Percentiles rank a stretch among this genome's conserved stretches.
phyloP scores from a whole-genome alignment of 768 basidiomycete genomes.

The Agrocybe pediades region DNA sequence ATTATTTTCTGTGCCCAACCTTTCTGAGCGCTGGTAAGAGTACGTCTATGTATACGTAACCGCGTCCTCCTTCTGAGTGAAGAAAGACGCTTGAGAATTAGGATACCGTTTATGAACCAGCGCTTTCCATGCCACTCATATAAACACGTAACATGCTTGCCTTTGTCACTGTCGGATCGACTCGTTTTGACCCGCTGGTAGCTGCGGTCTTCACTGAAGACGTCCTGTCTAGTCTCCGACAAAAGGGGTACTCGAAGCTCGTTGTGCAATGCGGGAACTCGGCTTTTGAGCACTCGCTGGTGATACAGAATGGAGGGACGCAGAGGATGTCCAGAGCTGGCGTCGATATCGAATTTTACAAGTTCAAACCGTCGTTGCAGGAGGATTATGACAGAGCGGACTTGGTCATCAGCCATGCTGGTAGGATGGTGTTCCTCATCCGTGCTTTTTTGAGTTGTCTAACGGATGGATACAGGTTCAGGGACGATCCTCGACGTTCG shows the following conservation, averaged over 20 bases:
- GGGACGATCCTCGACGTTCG: slow-evolving; percentile 93
- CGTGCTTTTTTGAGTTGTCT: background rate
- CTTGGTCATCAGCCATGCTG: slow-evolving; percentile 92
- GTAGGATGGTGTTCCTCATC: slow-evolving; percentile 41
- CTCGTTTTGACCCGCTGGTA: slow-evolving; percentile 78
- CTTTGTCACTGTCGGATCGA: slow-evolving; percentile 91
- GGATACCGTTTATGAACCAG: background rate
- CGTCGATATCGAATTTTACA: slow-evolving; percentile 64
- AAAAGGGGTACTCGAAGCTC: slow-evolving; percentile 59
- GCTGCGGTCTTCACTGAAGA: slow-evolving; percentile 54
- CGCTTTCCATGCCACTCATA: background rate
- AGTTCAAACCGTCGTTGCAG: slow-evolving; percentile 73
- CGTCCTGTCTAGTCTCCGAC: slow-evolving; percentile 56
- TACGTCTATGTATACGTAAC: no score
- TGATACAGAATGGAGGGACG: slow-evolving; percentile 29
- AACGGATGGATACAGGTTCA: slow-evolving; percentile 58
- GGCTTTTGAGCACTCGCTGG: slow-evolving; percentile 37
- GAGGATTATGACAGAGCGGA: slow-evolving; percentile 67
- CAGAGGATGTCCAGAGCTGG: slow-evolving; percentile 35
- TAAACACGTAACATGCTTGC: slow-evolving; percentile 37
- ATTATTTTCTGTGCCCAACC: no score
- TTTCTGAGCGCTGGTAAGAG: no score
- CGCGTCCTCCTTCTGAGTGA: no score
- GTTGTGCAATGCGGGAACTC: slow-evolving; percentile 83
- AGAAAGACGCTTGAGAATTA: no score